A percentile compares a stretch with the other conserved stretches of the same genome.
Evolutionary conservation across 768 basidiomycete genomes (phyloP).

Genomic region (Pleurotus djamor): DNA sequence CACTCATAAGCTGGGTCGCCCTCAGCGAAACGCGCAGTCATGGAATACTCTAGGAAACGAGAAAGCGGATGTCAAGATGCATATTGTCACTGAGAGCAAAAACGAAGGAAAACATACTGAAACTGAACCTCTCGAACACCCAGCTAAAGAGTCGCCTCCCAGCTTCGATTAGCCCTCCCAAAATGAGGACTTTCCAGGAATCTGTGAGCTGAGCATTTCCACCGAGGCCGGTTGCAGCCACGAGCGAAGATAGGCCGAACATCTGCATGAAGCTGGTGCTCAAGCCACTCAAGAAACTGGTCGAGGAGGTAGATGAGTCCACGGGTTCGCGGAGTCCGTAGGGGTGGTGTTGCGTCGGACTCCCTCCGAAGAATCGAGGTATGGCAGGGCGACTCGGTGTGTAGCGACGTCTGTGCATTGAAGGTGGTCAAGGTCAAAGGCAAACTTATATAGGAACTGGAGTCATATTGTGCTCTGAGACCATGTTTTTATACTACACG

Average conservation of each 20-base stretch:
- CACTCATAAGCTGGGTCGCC: conserved; percentile 50
- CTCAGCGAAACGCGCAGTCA: conserved; percentile 43
- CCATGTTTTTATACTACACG: too few relatives aligned
- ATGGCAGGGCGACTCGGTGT: too few relatives aligned
- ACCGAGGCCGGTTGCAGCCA: background rate
- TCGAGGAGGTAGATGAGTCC: too few relatives aligned
- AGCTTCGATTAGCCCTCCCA: conserved; percentile 9
- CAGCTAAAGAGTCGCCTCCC: conserved; percentile 16
- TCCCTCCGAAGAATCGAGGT: too few relatives aligned
- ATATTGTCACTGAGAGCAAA: too few relatives aligned
- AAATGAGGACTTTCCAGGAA: conserved; percentile 1
- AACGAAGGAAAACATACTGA: conserved; percentile 27
- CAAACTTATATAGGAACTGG: too few relatives aligned
- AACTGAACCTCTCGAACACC: conserved; percentile 30
- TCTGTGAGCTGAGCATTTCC: background rate
- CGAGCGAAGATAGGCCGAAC: conserved; percentile 5
- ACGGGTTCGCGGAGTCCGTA: background rate
- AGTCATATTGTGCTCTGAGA: too few relatives aligned
- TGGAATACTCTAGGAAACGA: conserved; percentile 31
- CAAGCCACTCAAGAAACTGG: background rate
- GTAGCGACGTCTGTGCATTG: too few relatives aligned
- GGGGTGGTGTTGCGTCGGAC: too few relatives aligned
- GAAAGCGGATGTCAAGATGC: background rate
- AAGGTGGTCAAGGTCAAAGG: too few relatives aligned
- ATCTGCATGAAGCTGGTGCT: background rate